phyloP scores from a whole-genome alignment of 1,284 basidiomycete genomes.

The Ceratobasidium sp. region DNA sequence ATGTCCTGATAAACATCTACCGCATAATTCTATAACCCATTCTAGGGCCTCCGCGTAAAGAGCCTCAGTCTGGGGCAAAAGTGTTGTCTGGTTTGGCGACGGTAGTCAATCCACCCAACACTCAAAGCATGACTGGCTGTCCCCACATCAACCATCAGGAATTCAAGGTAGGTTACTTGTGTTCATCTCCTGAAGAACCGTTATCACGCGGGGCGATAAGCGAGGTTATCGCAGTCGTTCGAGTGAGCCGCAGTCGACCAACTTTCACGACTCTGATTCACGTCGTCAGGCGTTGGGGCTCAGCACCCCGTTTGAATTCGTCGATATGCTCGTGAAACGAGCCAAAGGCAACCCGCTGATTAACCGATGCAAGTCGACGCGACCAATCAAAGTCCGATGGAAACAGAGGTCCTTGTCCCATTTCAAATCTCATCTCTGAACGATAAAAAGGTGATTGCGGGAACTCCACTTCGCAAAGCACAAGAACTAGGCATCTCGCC shows the following conservation, averaged over 20 bases:
- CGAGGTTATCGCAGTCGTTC: constrained; percentile 40
- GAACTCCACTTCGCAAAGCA: constrained; percentile 36
- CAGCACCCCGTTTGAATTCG: constrained; percentile 22
- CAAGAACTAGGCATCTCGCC: constrained; percentile 29
- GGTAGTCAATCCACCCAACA: constrained; percentile 9
- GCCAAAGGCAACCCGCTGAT: constrained; percentile 22
- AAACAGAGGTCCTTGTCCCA: constrained; percentile 25
- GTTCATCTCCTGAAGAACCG: constrained; percentile 30
- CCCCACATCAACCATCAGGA: constrained; percentile 30
- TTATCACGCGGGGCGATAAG: constrained; percentile 28
- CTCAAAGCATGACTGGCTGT: background rate
- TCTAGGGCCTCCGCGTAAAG: constrained; percentile 38
- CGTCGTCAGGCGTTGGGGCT: constrained; percentile 18
- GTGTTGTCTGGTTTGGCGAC: constrained; percentile 24
- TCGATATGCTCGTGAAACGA: constrained; percentile 21
- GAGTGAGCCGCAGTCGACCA: background rate
- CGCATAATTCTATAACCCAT: no score
- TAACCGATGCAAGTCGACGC: constrained; percentile 39
- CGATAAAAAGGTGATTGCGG: constrained; percentile 33
- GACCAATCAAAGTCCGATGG: constrained; percentile 30
- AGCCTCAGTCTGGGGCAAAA: constrained; percentile 32
- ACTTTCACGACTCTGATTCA: background rate
- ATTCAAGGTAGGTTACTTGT: no score
- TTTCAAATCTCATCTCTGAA: background rate
- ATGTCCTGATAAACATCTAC: background rate